Evolutionary conservation across 805 yeast genomes (phyloP), one percentile per base, ranked within the genome.

Genomic region (Naumovozyma baii): DNA sequence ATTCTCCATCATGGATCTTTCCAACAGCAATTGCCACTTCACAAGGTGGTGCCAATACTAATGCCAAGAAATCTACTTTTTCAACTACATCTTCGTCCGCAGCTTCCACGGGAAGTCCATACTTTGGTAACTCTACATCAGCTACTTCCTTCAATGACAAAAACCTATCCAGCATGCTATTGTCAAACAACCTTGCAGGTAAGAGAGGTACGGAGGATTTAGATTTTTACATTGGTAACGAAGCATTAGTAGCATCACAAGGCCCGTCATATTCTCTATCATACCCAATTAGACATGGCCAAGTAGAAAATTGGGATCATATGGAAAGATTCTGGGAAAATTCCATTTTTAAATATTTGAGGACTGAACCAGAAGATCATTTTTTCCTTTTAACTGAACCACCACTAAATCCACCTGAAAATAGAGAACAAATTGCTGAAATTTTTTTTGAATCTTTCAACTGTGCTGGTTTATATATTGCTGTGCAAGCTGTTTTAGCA

Each of bases 241-340:
- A 90, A 62, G 98, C 98, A 1, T 57, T 92, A 33, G 74, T 73
- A 39, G 95, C 95, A 12, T 82, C 96, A n/a, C 81, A 77, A 52
- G 94, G 95, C 4, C 86, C 95, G 47, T 71, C 85, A 20, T 92
- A 92, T 64, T 81, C 88, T 20, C 68, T 92, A 43, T 76, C 78
- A 47, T 92, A 92, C 57, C 98, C 98, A 15, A 87, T 92, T 45
- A 82, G 87, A 63, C 98, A 92, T 59, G 98, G 98, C 18, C 98
- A 92, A 69, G 83, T 92, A 47, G 98, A 92, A 63, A 86, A 92
- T 63, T 92, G 98, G 98, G 98, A 92, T 67, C 96, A 92, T 59
- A 92, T 92, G 98, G 98, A 92, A 64, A 74, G 98, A 60, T 90
- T 87, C 64, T 92, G 98, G 98, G 97, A 92, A 59, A 83, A 84